Evolutionary conservation across 1,284 basidiomycete genomes (phyloP).

Genomic region (Inonotus hispidus): DNA sequence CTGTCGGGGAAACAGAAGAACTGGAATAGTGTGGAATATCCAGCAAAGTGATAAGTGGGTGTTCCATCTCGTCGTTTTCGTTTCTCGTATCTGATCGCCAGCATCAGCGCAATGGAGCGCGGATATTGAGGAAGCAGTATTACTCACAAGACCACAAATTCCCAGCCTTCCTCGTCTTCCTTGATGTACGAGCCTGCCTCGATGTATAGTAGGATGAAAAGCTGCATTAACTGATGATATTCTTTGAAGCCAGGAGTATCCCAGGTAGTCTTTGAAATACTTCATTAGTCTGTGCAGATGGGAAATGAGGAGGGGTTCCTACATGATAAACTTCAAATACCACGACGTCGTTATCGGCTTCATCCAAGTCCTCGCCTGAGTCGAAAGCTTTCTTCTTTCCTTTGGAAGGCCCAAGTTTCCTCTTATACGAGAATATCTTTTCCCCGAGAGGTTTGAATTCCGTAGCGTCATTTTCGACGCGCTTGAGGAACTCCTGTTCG

Average conservation of each 20-base stretch:
- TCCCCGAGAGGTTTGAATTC: constrained; percentile 76
- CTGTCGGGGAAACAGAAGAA: constrained; percentile 93
- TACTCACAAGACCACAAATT: constrained; percentile 76
- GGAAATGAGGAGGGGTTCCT: constrained; percentile 28
- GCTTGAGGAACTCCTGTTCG: constrained; percentile 56
- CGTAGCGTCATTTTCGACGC: constrained; percentile 68
- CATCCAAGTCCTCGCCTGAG: constrained; percentile 35
- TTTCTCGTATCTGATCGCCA: constrained; percentile 69
- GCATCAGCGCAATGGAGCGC: not conserved
- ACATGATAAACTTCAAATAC: constrained; percentile 87
- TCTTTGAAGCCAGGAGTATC: constrained; percentile 86
- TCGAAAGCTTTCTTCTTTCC: constrained; percentile 47
- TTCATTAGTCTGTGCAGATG: not conserved
- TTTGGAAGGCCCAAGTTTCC: constrained; percentile 31
- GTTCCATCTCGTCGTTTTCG: constrained; percentile 54
- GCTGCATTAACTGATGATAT: constrained; percentile 91
- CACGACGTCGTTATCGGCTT: constrained; percentile 54
- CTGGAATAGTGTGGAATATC: constrained; percentile 88
- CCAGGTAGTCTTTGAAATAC: constrained; percentile 64
- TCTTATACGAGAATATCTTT: constrained; percentile 72
- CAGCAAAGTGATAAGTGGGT: constrained; percentile 82
- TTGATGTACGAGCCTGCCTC: constrained; percentile 94
- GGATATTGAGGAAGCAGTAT: not conserved
- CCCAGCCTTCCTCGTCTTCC: constrained; percentile 86
- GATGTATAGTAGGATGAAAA: constrained; percentile 93